Base-by-base conservation (phyloP, 1,284 basidiomycete species). In the Kwoniella shivajii region DNA sequence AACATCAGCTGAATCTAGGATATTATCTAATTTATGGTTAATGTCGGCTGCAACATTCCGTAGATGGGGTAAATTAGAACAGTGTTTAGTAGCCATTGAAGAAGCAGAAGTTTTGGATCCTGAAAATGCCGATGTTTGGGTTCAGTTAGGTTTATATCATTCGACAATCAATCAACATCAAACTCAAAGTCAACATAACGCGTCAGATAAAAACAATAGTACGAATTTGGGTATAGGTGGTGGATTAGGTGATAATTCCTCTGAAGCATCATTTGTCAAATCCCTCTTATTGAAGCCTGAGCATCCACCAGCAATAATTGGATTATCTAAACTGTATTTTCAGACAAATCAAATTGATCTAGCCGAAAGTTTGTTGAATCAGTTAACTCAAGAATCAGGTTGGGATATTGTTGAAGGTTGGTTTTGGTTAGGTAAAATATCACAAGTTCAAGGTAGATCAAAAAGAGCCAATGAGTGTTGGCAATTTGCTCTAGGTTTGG, bases 11-110 rank as follows among this genome's bases (percentile, higher is more conserved):
- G 88, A 91, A 67, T 85, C 86, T 36, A 80, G 86, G 30, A 76
- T 94, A 33, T 79, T 98, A 54, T 90, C 88, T 54, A 86, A 92
- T 65, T 79, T 98, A 20, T 99, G 95, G 95, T 79, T 98, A 6
- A 89, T 92, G 83, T 89, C 87, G 2, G 92, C 95, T 0, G 93
- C 96, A 4, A 94, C 90, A 0, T 99, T 97, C 81, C 83, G 96
- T 31, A 81, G 95, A 55, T 81, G 88, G 46, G 89, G 89, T 10
- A 93, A 94, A 79, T 84, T 90, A 54, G 90, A 94, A 58, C 91
- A 98, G 71, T 86, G 90, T 2, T 85, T 87, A 56, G 92, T 86
- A 9, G 89, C 95, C 2, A 92, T 98, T 47, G 90, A 94, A 71
- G 95, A 99, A 78, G 96, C 95, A 0, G 95, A 99, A 74, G 86